Percentiles rank a stretch among this genome's conserved stretches.
Conservation (phyloP, 148 eudicot genomes). For the Camellia lanceoleosa region DNA sequence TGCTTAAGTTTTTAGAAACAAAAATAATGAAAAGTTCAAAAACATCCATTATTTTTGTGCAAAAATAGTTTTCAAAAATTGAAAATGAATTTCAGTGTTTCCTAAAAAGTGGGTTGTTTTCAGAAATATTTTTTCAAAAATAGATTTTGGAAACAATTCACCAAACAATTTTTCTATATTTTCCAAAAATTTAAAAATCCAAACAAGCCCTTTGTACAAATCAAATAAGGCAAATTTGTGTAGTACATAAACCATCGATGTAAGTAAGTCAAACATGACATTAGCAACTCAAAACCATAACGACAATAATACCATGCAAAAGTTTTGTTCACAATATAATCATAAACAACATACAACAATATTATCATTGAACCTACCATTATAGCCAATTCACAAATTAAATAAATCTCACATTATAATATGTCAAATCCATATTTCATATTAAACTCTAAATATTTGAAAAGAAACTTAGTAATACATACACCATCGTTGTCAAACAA, state of each 20-base stretch:
- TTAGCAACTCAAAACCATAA: neutral
- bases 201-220: too few relatives aligned
- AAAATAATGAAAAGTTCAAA: too few relatives aligned
- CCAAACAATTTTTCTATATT: too few relatives aligned
- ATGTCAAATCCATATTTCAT: neutral
- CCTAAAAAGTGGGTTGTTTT: too few relatives aligned
- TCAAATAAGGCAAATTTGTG: too few relatives aligned
- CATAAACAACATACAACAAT: neutral
- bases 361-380: neutral
- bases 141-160: too few relatives aligned
- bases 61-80: too few relatives aligned
- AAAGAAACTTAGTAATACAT: conserved; percentile 19
- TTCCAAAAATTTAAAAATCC: too few relatives aligned
- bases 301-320: neutral
- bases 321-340: neutral
- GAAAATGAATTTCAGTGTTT: too few relatives aligned
- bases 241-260: neutral
- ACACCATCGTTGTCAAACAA: conserved; percentile 50
- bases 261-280: neutral
- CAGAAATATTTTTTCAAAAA: too few relatives aligned
- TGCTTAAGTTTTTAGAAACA: too few relatives aligned
- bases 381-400: neutral
- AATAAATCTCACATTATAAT: neutral
- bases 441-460: neutral
- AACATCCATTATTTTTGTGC: too few relatives aligned